phyloP scores from a whole-genome alignment of 495 filamentous ascomycete genomes.

The Hypomontagnella monticulosa region DNA sequence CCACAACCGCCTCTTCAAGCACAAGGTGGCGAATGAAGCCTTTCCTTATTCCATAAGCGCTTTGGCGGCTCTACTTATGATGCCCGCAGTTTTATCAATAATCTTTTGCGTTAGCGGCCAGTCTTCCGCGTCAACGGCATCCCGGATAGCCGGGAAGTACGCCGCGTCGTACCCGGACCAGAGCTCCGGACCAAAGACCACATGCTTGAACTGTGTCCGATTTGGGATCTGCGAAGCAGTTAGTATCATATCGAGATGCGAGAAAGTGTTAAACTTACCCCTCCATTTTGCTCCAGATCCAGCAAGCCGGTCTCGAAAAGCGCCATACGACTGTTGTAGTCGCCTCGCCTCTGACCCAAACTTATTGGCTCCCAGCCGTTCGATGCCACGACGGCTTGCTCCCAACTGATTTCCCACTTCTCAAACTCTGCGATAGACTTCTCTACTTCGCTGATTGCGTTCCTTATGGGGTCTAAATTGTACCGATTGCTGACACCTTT shows the following conservation, averaged over 20 bases:
- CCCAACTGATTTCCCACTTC: constrained; percentile 77
- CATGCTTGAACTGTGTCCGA: constrained; percentile 93
- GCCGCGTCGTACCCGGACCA: constrained; percentile 80
- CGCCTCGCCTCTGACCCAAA: constrained; percentile 69
- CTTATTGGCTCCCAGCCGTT: constrained; percentile 76
- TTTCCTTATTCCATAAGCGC: constrained; percentile 52
- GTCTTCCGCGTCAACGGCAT: constrained; percentile 76
- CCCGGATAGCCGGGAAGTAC: constrained; percentile 86
- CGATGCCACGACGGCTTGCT: constrained; percentile 67
- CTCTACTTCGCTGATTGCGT: constrained; percentile 69
- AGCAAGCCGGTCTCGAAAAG: constrained; percentile 85
- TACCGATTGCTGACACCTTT: constrained; percentile 62
- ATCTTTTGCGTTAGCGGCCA: constrained; percentile 75
- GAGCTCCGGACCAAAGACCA: constrained; percentile 82
- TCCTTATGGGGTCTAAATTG: constrained; percentile 65
- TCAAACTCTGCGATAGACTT: constrained; percentile 71
- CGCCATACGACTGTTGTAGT: constrained; percentile 76
- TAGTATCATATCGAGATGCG: constrained; percentile 4
- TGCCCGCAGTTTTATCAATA: constrained; percentile 75
- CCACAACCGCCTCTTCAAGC: constrained; percentile 6
- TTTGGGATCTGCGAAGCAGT: constrained; percentile 71
- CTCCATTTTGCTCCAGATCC: constrained; percentile 73
- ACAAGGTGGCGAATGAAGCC: neutral
- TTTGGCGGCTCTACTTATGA: constrained; percentile 71
- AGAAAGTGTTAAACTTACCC: constrained; percentile 63